phyloP scores from a whole-genome alignment of 2,329 filamentous ascomycete genomes.

The Trichophyton mentagrophytes region DNA sequence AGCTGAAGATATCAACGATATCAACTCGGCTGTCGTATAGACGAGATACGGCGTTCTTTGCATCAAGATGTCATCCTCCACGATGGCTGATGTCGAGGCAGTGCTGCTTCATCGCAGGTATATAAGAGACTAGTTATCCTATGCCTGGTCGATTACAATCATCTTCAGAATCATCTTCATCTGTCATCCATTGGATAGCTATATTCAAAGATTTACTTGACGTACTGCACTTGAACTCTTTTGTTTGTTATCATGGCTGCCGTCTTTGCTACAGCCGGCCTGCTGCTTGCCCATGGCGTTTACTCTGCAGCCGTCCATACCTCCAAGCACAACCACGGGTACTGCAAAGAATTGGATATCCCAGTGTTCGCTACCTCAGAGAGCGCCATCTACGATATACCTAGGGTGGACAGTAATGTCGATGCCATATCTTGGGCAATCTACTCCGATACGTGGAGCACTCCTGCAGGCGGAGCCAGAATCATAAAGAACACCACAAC shows the following conservation, averaged over 20 bases:
- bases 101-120: background rate
- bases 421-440: conserved; percentile 13
- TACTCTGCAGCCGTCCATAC: background rate
- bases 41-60: background rate
- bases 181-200: background rate
- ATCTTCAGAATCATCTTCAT: background rate
- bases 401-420: conserved; percentile 11
- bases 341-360: conserved; percentile 13
- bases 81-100: background rate
- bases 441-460: conserved; percentile 13
- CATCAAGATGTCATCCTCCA: background rate
- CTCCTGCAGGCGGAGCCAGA: background rate
- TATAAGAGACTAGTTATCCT: background rate
- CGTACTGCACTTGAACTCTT: background rate
- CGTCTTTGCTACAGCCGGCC: background rate
- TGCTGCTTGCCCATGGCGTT: conserved; percentile 1
- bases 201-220: background rate
- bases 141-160: background rate
- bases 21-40: background rate
- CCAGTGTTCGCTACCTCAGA: conserved; percentile 8
- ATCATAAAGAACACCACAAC: conserved; percentile 14
- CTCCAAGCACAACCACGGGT: conserved; percentile 7
- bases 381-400: conserved; percentile 9
- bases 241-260: background rate
- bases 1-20: background rate